These are phyloP conservation scores for Hyphodiscus hymeniophilus DNA, from an alignment of 495 filamentous ascomycete species.

Conservation along the genomic window DNA sequence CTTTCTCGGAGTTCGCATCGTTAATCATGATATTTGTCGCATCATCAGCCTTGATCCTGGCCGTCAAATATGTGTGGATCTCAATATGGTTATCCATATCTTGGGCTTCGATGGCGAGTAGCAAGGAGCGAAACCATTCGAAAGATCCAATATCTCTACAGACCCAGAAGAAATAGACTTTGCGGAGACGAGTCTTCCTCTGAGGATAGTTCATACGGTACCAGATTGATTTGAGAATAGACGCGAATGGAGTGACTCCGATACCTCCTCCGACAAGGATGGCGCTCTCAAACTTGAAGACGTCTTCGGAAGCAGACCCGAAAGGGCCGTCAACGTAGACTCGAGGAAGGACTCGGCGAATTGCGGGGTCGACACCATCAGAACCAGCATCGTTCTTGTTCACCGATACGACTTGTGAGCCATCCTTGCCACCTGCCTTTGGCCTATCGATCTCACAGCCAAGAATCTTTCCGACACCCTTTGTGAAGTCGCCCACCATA, in stretches of 20 bases:
- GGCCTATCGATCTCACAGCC: constrained; percentile 59
- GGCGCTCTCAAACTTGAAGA: constrained; percentile 70
- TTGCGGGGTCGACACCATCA: constrained; percentile 52
- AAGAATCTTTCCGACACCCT: constrained; percentile 50
- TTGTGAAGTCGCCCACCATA: constrained; percentile 63
- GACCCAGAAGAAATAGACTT: constrained; percentile 84
- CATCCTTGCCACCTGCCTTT: constrained; percentile 30
- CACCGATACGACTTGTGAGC: constrained; percentile 56
- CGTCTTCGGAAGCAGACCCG: constrained; percentile 68
- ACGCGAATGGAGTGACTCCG: constrained; percentile 68
- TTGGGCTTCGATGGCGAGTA: constrained; percentile 74
- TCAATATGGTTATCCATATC: constrained; percentile 74
- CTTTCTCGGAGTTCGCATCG: constrained; percentile 69
- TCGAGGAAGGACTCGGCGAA: constrained; percentile 61
- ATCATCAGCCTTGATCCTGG: constrained; percentile 71
- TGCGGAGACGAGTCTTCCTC: constrained; percentile 62
- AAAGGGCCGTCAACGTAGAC: constrained; percentile 76
- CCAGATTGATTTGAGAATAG: constrained; percentile 79
- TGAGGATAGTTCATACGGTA: constrained; percentile 78
- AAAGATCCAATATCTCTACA: constrained; percentile 72
- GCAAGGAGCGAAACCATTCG: constrained; percentile 74
- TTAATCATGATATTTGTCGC: constrained; percentile 82
- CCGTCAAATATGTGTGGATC: constrained; percentile 67
- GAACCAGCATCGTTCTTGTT: constrained; percentile 41
- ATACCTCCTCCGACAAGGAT: constrained; percentile 64